A percentile compares a stretch with the other conserved stretches of the same genome.
phyloP scores from a whole-genome alignment of 2,329 filamentous ascomycete species.

The Fusarium pseudocircinatum region DNA sequence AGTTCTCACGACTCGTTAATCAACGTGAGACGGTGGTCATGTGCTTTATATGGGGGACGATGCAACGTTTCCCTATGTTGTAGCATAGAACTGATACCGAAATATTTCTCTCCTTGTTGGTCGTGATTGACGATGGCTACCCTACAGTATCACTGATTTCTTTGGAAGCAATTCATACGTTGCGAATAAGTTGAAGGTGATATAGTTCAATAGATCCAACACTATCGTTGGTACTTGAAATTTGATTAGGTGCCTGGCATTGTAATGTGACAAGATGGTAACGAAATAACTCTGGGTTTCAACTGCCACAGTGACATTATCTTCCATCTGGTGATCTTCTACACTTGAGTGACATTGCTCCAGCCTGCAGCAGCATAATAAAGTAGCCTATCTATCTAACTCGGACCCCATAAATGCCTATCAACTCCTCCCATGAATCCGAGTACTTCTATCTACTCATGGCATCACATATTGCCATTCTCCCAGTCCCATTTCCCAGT shows the following conservation, averaged over 20 bases:
- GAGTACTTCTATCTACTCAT: slow-evolving; percentile 28
- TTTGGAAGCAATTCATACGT: too few species aligned
- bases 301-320: not conserved
- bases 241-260: not conserved
- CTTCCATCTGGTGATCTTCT: not conserved
- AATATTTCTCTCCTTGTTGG: too few species aligned
- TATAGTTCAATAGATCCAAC: not conserved
- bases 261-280: too few species aligned
- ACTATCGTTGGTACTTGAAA: not conserved
- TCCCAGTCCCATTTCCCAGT: slow-evolving; percentile 8
- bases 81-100: not conserved
- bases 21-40: not conserved
- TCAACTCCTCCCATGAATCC: slow-evolving; percentile 17
- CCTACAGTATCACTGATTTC: not conserved
- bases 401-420: slow-evolving; percentile 26
- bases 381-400: slow-evolving; percentile 33
- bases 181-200: not conserved
- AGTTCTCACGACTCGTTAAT: not conserved
- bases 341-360: not conserved
- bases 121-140: not conserved
- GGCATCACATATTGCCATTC: slow-evolving; percentile 21
- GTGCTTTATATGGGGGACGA: not conserved
- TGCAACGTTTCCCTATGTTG: not conserved
- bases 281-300: too few species aligned
- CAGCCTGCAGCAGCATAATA: slow-evolving; percentile 11